A percentile compares a stretch with the other conserved stretches of the same genome.
Evolutionary conservation across 441 rosid genomes (phyloP).

Genomic region (Bruguiera hainesii): DNA sequence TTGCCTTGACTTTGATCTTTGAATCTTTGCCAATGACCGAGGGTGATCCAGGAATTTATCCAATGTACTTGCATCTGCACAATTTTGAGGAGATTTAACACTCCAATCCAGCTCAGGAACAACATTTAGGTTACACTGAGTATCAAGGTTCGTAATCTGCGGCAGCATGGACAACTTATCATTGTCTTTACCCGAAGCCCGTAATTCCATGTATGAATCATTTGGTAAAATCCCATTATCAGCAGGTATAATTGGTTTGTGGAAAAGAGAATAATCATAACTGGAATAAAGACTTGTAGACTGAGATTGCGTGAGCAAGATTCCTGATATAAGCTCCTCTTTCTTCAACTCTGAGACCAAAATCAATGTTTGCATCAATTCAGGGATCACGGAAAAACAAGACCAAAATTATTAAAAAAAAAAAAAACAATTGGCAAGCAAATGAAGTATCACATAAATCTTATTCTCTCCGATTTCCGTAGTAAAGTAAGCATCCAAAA

Average conservation of each 20-base stretch:
- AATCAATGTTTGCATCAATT: conserved; percentile 9
- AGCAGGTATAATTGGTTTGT: conserved; percentile 28
- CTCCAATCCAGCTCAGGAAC: conserved; percentile 35
- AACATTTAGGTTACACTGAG: conserved; percentile 26
- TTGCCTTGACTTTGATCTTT: conserved; percentile 90
- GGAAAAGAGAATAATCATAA: conserved; percentile 32
- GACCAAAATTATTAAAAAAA: neutral
- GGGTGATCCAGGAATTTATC: conserved; percentile 36
- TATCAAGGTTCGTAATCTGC: conserved; percentile 25
- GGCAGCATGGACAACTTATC: conserved; percentile 34
- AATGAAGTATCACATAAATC: no score
- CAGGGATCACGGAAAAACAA: neutral
- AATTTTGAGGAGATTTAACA: conserved; percentile 49
- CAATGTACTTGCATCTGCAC: conserved; percentile 29
- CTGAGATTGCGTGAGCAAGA: conserved; percentile 44
- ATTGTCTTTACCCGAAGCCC: conserved; percentile 28
- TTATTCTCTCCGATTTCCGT: no score
- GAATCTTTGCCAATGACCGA: conserved; percentile 61
- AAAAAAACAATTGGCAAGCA: no score
- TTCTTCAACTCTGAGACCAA: conserved; percentile 49
- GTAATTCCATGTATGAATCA: conserved; percentile 26
- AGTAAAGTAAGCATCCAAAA: no score
- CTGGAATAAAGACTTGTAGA: conserved; percentile 33
- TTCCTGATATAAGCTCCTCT: conserved; percentile 66
- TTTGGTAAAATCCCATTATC: conserved; percentile 31